phyloP scores from a whole-genome alignment of 2,329 filamentous ascomycete species.

The Juglanconis oblonga region DNA sequence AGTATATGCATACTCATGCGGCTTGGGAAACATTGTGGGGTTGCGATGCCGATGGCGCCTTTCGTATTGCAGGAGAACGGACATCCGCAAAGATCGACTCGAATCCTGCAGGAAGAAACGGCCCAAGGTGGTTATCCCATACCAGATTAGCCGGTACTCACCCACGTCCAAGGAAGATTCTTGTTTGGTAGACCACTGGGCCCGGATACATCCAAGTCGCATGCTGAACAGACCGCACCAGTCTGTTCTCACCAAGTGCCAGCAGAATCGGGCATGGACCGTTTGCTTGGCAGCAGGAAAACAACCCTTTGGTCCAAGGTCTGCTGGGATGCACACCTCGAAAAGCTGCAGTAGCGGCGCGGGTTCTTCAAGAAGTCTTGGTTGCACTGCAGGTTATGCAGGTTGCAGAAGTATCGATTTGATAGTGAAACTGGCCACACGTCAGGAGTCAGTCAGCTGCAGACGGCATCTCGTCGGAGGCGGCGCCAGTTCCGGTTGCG shows the following conservation, averaged over 20 bases:
- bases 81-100: too few relatives aligned
- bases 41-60: not conserved
- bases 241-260: not conserved
- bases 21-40: not conserved
- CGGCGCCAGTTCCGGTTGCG: conserved; percentile 1
- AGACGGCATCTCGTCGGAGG: conserved; percentile 5
- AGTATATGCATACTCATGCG: not conserved
- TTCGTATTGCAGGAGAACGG: not conserved
- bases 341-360: conserved; percentile 6
- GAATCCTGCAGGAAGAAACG: too few relatives aligned
- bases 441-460: conserved; percentile 5
- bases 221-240: not conserved
- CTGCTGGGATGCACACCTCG: not conserved
- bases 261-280: not conserved
- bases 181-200: too few relatives aligned
- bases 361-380: not conserved
- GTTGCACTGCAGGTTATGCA: conserved; percentile 19
- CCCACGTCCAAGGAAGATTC: too few relatives aligned
- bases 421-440: conserved; percentile 2
- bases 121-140: not conserved
- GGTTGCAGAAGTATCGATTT: conserved; percentile 7
- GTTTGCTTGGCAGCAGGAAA: not conserved
- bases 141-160: not conserved
- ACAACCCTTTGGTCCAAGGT: not conserved
- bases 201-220: too few relatives aligned